Percentiles rank a stretch among this genome's conserved stretches.
Conservation (phyloP, 495 filamentous ascomycete species). For the Hyaloscypha finlandica region DNA sequence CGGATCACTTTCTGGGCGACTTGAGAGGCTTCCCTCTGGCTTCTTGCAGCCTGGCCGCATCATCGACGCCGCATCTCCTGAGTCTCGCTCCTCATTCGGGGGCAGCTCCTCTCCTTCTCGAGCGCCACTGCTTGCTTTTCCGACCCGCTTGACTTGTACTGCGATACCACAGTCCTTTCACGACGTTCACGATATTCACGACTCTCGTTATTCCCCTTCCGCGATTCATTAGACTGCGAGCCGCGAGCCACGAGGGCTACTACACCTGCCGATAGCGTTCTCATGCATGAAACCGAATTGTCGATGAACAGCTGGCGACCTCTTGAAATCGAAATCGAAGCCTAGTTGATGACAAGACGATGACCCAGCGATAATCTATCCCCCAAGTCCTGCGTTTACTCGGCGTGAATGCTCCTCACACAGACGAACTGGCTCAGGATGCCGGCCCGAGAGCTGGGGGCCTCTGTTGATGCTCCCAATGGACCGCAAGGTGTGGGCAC, state of each 20-base stretch:
- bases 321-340: constrained; percentile 21
- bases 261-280: constrained; percentile 6
- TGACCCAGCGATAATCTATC: constrained; percentile 14
- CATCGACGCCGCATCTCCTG: constrained; percentile 11
- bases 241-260: constrained; percentile 2
- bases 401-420: constrained; percentile 35
- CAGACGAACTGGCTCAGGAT: constrained; percentile 36
- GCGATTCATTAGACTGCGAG: neutral
- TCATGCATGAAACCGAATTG: constrained; percentile 21
- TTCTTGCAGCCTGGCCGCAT: constrained; percentile 1
- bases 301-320: constrained; percentile 17
- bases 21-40: neutral
- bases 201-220: neutral
- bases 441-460: constrained; percentile 30
- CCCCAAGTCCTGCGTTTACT: constrained; percentile 3
- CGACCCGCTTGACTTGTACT: constrained; percentile 6
- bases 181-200: constrained; percentile 3
- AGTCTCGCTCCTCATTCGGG: constrained; percentile 2
- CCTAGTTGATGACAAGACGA: constrained; percentile 10
- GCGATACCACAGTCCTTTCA: constrained; percentile 19
- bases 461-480: constrained; percentile 29
- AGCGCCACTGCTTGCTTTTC: constrained; percentile 19
- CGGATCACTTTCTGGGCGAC: neutral
- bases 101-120: constrained; percentile 1
- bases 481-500: constrained; percentile 25